Conservation (phyloP, 1,139 yeast species). For the Blastobotrys proliferans region DNA sequence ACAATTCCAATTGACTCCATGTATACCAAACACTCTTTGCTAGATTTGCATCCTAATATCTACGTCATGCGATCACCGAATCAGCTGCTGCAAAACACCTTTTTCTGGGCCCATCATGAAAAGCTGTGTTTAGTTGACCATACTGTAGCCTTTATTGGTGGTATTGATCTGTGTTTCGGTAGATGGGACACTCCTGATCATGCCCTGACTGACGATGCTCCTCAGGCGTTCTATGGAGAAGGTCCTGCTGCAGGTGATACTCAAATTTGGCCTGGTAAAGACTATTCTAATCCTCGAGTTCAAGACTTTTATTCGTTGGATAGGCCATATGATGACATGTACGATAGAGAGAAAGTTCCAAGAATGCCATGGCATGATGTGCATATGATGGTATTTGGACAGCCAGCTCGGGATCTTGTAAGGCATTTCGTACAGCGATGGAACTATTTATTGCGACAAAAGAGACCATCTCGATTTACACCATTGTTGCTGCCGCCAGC, state of each 20-base stretch:
- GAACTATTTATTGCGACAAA: constrained; percentile 90
- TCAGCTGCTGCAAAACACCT: constrained; percentile 87
- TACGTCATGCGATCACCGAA: constrained; percentile 94
- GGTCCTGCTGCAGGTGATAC: constrained; percentile 20
- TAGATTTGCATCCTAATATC: constrained; percentile 80
- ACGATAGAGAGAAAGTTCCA: constrained; percentile 74
- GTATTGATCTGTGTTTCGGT: constrained; percentile 93
- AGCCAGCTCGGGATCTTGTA: constrained; percentile 85
- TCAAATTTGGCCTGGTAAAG: constrained; percentile 93
- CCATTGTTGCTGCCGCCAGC: constrained; percentile 92
- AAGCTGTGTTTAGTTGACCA: constrained; percentile 84
- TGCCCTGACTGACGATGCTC: constrained; percentile 72
- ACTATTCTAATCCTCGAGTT: constrained; percentile 92
- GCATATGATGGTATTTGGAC: constrained; percentile 95
- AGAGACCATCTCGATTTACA: constrained; percentile 89
- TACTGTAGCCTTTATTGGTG: constrained; percentile 88
- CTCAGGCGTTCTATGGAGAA: constrained; percentile 37
- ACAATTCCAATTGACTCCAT: constrained; percentile 92
- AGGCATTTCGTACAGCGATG: constrained; percentile 97
- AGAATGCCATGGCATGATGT: constrained; percentile 99
- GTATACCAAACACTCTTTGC: constrained; percentile 89
- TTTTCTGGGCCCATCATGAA: constrained; percentile 99
- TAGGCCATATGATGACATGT: constrained; percentile 88
- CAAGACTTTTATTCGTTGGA: constrained; percentile 80
- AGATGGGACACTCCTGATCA: constrained; percentile 97